phyloP scores from a whole-genome alignment of 2,329 filamentous ascomycete genomes.

The Ascochyta pisi region DNA sequence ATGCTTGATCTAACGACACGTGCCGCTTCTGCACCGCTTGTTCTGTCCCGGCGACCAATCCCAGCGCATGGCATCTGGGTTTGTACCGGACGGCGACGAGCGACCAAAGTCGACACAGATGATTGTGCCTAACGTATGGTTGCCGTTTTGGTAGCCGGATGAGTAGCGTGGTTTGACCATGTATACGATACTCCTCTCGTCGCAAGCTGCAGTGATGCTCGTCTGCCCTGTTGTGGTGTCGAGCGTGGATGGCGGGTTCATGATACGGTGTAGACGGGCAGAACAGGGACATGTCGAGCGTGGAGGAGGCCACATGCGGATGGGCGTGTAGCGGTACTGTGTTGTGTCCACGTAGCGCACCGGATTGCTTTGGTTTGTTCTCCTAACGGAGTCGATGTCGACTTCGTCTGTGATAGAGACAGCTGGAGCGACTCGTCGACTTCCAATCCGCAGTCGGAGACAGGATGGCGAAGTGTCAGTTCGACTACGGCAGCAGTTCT shows the following conservation, averaged over 20 bases:
- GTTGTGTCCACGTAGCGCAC: slow-evolving; percentile 21
- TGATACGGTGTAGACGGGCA: slow-evolving; percentile 38
- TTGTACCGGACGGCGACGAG: neutral
- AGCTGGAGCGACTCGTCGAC: slow-evolving; percentile 47
- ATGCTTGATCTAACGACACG: slow-evolving; percentile 9
- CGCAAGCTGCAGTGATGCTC: slow-evolving; percentile 37
- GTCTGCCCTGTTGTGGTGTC: slow-evolving; percentile 17
- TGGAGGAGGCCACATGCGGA: slow-evolving; percentile 46
- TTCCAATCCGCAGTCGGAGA: slow-evolving; percentile 60
- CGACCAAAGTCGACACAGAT: slow-evolving; percentile 44
- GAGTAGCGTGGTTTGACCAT: slow-evolving; percentile 36
- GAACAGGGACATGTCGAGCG: slow-evolving; percentile 37
- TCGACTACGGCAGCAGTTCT: slow-evolving; percentile 44
- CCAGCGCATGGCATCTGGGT: slow-evolving; percentile 10
- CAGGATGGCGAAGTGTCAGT: slow-evolving; percentile 37
- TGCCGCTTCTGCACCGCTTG: slow-evolving; percentile 9
- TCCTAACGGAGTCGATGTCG: neutral
- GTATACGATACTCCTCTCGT: slow-evolving; percentile 45
- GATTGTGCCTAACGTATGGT: slow-evolving; percentile 34
- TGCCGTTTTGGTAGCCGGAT: slow-evolving; percentile 22
- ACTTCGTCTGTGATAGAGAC: too few relatives aligned
- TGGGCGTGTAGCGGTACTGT: slow-evolving; percentile 36
- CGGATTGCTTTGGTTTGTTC: neutral
- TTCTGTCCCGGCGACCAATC: slow-evolving; percentile 17
- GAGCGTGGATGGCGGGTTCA: slow-evolving; percentile 32